These are phyloP conservation scores for Debaryomyces nepalensis DNA, from an alignment of 1,139 yeast genomes.

Conservation along the genomic window DNA sequence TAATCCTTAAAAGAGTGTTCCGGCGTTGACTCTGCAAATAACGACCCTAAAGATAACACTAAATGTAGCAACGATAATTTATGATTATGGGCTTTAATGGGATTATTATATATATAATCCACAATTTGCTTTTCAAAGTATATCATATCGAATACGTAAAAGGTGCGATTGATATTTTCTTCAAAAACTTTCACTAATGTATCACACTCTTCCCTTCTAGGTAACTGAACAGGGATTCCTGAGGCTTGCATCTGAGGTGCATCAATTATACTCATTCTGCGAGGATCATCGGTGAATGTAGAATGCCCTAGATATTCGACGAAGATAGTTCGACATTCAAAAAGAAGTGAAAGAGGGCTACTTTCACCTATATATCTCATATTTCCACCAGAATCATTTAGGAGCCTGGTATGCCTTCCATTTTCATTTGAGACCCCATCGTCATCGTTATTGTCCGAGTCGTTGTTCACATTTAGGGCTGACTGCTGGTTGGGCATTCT, in stretches of 20 bases:
- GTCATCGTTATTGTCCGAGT: neutral
- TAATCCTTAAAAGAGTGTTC: neutral
- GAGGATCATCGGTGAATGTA: slow-evolving; percentile 9
- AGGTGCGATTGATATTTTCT: slow-evolving; percentile 24
- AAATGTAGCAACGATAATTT: slow-evolving; percentile 16
- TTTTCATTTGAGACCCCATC: slow-evolving; percentile 22
- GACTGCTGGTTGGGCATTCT: neutral
- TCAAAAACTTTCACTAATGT: slow-evolving; percentile 22
- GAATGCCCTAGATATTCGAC: slow-evolving; percentile 20
- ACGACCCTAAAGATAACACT: slow-evolving; percentile 15
- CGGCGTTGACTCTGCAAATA: slow-evolving; percentile 13
- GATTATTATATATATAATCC: slow-evolving; percentile 20
- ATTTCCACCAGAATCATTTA: slow-evolving; percentile 27
- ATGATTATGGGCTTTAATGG: slow-evolving; percentile 13
- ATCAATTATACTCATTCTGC: slow-evolving; percentile 24
- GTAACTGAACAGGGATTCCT: slow-evolving; percentile 19
- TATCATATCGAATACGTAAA: slow-evolving; percentile 18
- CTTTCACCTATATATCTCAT: slow-evolving; percentile 34
- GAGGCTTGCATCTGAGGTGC: slow-evolving; percentile 20
- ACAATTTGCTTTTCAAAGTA: slow-evolving; percentile 18
- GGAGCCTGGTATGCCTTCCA: slow-evolving; percentile 23
- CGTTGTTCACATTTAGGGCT: too few relatives aligned
- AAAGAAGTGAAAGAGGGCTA: slow-evolving; percentile 30
- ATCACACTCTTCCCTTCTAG: slow-evolving; percentile 20
- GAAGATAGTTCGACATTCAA: slow-evolving; percentile 31